Evolutionary conservation across 306 rosid genomes (phyloP).

Genomic region (Benincasa hispida): DNA sequence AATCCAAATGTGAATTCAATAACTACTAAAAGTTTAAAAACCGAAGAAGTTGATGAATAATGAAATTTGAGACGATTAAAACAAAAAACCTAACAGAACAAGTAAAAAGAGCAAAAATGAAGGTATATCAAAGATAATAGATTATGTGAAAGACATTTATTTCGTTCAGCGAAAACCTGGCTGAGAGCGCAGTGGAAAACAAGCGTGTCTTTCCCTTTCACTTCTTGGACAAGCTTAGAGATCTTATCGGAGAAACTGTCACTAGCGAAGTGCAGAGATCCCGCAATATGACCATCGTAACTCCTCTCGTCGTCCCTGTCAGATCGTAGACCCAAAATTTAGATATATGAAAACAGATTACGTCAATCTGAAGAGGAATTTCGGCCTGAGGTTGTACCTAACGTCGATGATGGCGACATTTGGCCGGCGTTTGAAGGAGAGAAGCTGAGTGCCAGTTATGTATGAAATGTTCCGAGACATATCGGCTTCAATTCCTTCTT

Average conservation of each 20-base stretch:
- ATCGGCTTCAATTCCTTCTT: not conserved
- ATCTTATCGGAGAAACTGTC: conserved; percentile 6
- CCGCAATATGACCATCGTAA: conserved; percentile 13
- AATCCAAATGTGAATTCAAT: not conserved
- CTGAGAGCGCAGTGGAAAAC: conserved; percentile 63
- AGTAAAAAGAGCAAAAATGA: not conserved
- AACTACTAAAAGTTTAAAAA: not conserved
- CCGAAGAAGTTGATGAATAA: not conserved
- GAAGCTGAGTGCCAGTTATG: conserved; percentile 10
- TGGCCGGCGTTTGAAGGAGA: conserved; percentile 7
- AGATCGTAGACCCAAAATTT: not conserved
- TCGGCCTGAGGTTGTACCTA: not conserved
- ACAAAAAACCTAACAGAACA: not conserved
- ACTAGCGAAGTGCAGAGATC: conserved; percentile 16
- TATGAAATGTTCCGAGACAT: conserved; percentile 20
- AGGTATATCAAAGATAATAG: not conserved
- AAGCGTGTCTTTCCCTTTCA: conserved; percentile 69
- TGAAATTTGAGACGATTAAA: not conserved
- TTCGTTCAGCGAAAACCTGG: not conserved
- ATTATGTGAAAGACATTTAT: not conserved
- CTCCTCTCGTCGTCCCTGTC: conserved; percentile 13
- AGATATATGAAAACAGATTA: not conserved
- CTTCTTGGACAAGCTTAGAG: conserved; percentile 15
- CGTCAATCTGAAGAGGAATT: not conserved
- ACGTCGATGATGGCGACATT: conserved; percentile 13